These are phyloP conservation scores for Phytophthora agathidicida DNA, from an alignment of 352 stramenopile species.

Conservation along the genomic window DNA sequence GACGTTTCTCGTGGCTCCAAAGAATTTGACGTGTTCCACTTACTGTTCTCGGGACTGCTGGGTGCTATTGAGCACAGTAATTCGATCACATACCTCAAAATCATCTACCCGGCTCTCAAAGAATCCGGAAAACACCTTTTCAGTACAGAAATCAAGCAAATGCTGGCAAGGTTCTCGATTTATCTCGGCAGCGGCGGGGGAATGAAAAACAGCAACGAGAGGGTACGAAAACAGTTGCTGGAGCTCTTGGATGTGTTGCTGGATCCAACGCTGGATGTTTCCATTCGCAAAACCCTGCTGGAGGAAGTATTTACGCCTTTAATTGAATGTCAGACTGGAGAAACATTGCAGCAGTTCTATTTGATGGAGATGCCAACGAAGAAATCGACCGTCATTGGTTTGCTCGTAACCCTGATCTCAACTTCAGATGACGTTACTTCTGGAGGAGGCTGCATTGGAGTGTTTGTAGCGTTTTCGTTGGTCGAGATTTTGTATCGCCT, in stretches of 20 bases:
- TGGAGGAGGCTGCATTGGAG: slow-evolving; percentile 42
- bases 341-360: slow-evolving; percentile 52
- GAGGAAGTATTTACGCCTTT: slow-evolving; percentile 57
- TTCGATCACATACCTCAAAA: slow-evolving; percentile 46
- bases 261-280: slow-evolving; percentile 39
- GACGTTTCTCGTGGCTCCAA: slow-evolving; percentile 68
- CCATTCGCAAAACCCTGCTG: slow-evolving; percentile 52
- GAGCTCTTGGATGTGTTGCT: slow-evolving; percentile 51
- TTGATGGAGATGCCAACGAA: slow-evolving; percentile 36
- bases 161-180: slow-evolving; percentile 47
- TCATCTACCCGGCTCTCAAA: slow-evolving; percentile 69
- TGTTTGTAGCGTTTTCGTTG: slow-evolving; percentile 63
- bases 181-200: slow-evolving; percentile 5
- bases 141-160: slow-evolving; percentile 49
- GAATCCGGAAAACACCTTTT: slow-evolving; percentile 69
- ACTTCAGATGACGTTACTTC: slow-evolving; percentile 51
- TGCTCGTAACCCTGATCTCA: slow-evolving; percentile 62
- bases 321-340: slow-evolving; percentile 44
- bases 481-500: slow-evolving; percentile 75
- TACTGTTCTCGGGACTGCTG: slow-evolving; percentile 62
- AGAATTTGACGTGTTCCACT: slow-evolving; percentile 67
- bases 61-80: slow-evolving; percentile 60
- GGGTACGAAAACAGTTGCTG: slow-evolving; percentile 23
- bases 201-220: slow-evolving; percentile 3
- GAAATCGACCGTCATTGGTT: slow-evolving; percentile 48